These are phyloP conservation scores for Pseudonitzschia multiseries DNA, from an alignment of 108 stramenopile genomes.

Conservation along the genomic window DNA sequence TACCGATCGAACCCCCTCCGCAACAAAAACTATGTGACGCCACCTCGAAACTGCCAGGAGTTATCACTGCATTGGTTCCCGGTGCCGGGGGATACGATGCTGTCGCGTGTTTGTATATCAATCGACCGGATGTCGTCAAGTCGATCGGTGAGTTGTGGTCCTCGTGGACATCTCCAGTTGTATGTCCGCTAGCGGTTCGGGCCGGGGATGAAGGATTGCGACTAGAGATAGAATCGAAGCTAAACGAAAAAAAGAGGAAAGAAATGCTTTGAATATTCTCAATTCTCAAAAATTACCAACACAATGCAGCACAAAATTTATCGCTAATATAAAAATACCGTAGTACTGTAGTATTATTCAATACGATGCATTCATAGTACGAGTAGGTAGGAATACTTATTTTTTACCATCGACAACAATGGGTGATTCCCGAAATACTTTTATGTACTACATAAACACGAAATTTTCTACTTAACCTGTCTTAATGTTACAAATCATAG, in stretches of 20 bases:
- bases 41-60: constrained; percentile 84
- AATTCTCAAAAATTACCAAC: too few relatives aligned
- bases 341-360: too few relatives aligned
- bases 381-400: too few relatives aligned
- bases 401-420: too few relatives aligned
- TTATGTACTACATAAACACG: too few relatives aligned
- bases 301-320: too few relatives aligned
- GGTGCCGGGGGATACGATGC: constrained; percentile 97
- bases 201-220: constrained; percentile 53
- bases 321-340: too few relatives aligned
- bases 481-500: too few relatives aligned
- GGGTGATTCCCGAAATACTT: too few relatives aligned
- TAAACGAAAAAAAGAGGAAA: background rate
- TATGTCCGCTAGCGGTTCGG: constrained; percentile 70
- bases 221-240: constrained; percentile 9
- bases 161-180: constrained; percentile 33
- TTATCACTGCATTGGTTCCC: constrained; percentile 89
- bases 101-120: constrained; percentile 80
- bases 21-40: constrained; percentile 88
- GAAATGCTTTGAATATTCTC: background rate
- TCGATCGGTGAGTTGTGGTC: constrained; percentile 71
- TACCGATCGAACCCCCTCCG: constrained; percentile 88
- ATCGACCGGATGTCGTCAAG: constrained; percentile 53
- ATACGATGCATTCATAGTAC: too few relatives aligned
- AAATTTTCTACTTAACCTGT: too few relatives aligned